Conservation (phyloP, 2,329 filamentous ascomycete species). For the Trichophaea hybrida region DNA sequence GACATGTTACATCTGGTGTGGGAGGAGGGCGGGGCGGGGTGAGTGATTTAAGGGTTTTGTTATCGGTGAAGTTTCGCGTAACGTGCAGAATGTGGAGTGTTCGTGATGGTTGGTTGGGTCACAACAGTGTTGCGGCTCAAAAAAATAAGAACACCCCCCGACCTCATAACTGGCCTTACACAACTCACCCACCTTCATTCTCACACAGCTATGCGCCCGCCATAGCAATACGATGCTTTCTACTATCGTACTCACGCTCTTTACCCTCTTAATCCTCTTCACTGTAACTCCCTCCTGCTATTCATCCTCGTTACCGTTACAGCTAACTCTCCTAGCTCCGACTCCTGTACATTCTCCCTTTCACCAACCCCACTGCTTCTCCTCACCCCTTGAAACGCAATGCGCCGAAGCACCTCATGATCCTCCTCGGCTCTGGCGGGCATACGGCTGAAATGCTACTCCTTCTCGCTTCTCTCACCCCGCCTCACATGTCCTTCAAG, state of each 20-base stretch:
- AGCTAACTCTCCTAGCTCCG: constrained; percentile 10
- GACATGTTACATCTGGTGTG: background rate
- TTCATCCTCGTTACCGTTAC: background rate
- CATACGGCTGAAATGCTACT: constrained; percentile 91
- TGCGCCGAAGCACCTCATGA: constrained; percentile 44
- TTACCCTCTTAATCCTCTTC: background rate
- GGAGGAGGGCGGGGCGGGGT: too few species aligned
- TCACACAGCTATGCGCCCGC: background rate
- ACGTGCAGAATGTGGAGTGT: background rate
- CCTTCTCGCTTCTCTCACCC: constrained; percentile 52
- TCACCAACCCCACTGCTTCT: constrained; percentile 5
- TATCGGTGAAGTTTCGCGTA: background rate
- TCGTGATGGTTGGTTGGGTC: background rate
- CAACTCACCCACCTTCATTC: background rate
- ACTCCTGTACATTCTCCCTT: constrained; percentile 16
- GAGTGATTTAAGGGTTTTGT: background rate
- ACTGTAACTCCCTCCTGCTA: background rate
- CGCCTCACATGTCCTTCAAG: constrained; percentile 40
- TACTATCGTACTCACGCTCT: background rate
- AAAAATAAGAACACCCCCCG: background rate
- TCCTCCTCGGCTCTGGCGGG: constrained; percentile 82
- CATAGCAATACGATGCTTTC: background rate
- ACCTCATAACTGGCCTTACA: too few species aligned
- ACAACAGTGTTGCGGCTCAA: background rate
- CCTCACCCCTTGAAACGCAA: background rate